Base-by-base conservation (phyloP, 306 rosid species). In the Citrullus colocynthis region DNA sequence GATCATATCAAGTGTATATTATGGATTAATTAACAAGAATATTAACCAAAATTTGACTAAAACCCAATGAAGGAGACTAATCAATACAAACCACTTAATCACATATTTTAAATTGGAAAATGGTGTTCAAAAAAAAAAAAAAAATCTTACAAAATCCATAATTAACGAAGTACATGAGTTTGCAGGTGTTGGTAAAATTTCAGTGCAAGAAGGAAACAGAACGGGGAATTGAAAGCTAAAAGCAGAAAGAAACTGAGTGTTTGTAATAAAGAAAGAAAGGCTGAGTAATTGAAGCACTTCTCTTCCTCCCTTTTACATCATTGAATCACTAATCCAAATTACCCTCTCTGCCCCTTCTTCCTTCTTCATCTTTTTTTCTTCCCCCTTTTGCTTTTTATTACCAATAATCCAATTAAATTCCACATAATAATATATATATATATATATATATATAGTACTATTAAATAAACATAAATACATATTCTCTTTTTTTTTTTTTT, bases 171-270 rank as follows among this genome's bases (percentile, higher is more conserved):
- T 67, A 41, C 10, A 67, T 9, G 13, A 67, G 1, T n/a, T n/a
- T 41, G 54, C 30, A 60, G 64, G 36, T 9, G 64, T 59, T 62
- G 0, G 73, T 37, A 67, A 67, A 42, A 41, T 3, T 41, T 67
- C 74, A 67, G 74, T 67, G 54, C 52, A 67, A 41, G 34, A 39
- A 21, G 17, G 28, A 60, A 13, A 62, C 7, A 34, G 20, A 62
- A 30, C 9, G 65, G 32, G 41, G 3, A 61, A 61, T 34, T 63
- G 12, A 64, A 64, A 64, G 72, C 44, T 7, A 11, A 30, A 67
- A 69, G 56, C 13, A 70, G 28, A 65, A 65, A 64, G 24, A 45
- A 71, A 72, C 75, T n/a, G 74, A 67, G 74, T 14, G 74, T 67
- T 67, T 41, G 74, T 41, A 67, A 67, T 42, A 42, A 20, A 67